A percentile compares a stretch with the other conserved stretches of the same genome.
Evolutionary conservation across 1,284 basidiomycete genomes (phyloP).

Genomic region (Lentinula novae-zelandiae): DNA sequence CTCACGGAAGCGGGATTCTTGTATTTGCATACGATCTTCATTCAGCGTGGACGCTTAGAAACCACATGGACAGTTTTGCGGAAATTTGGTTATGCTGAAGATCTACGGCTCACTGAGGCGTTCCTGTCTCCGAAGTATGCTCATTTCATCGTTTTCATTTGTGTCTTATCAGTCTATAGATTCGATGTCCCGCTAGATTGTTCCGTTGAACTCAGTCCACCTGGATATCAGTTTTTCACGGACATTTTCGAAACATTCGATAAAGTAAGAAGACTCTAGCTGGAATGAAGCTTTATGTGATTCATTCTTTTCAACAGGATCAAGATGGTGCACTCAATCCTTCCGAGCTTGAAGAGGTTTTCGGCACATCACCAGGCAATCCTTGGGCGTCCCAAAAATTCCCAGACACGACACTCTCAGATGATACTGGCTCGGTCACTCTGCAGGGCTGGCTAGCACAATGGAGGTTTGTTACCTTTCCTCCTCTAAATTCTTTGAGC

Average conservation of each 20-base stretch:
- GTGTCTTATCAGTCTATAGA: slow-evolving; percentile 28
- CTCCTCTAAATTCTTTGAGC: neutral
- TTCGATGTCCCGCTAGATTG: slow-evolving; percentile 80
- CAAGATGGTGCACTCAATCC: slow-evolving; percentile 90
- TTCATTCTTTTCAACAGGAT: slow-evolving; percentile 50
- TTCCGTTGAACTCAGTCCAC: slow-evolving; percentile 90
- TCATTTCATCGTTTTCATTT: slow-evolving; percentile 15
- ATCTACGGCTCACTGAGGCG: slow-evolving; percentile 83
- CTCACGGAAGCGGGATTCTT: slow-evolving; percentile 93
- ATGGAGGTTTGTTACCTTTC: slow-evolving; percentile 72
- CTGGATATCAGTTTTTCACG: slow-evolving; percentile 96
- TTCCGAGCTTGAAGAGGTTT: slow-evolving; percentile 85
- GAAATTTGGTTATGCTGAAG: slow-evolving; percentile 95
- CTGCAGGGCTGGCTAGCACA: slow-evolving; percentile 98
- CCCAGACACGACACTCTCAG: slow-evolving; percentile 87
- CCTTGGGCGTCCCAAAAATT: slow-evolving; percentile 88
- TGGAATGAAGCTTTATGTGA: neutral
- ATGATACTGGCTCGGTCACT: slow-evolving; percentile 88
- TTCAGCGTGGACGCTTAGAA: slow-evolving; percentile 93
- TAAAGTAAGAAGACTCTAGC: slow-evolving; percentile 52
- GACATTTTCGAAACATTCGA: slow-evolving; percentile 97
- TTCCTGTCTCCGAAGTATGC: slow-evolving; percentile 82
- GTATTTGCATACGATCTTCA: slow-evolving; percentile 95
- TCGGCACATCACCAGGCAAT: slow-evolving; percentile 93
- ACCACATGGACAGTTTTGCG: slow-evolving; percentile 98